Conservation (phyloP, 306 rosid genomes). For the Clitoria ternatea region DNA sequence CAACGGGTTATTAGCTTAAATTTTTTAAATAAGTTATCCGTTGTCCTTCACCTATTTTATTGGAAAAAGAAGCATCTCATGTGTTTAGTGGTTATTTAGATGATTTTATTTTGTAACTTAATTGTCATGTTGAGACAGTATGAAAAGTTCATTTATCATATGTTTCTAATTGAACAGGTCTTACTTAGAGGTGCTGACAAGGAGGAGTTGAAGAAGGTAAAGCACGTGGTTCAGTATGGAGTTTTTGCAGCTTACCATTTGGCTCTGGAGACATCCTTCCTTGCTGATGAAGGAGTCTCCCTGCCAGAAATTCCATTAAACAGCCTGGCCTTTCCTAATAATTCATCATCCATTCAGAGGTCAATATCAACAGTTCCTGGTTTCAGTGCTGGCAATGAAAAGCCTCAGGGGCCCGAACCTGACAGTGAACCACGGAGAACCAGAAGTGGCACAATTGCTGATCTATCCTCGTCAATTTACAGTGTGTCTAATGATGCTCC, state of each 20-base stretch:
- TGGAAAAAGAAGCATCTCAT: not conserved
- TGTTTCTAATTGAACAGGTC: slow-evolving; percentile 54
- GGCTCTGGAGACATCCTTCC: slow-evolving; percentile 97
- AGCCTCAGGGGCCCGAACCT: slow-evolving; percentile 38
- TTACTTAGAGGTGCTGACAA: slow-evolving; percentile 83
- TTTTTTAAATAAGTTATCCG: not conserved
- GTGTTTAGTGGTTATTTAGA: not conserved
- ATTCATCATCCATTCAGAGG: slow-evolving; percentile 54
- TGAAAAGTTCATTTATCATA: slow-evolving; percentile 27
- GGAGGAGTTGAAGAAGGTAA: slow-evolving; percentile 86
- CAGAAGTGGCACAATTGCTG: slow-evolving; percentile 43
- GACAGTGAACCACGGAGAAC: slow-evolving; percentile 45
- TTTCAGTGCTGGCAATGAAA: slow-evolving; percentile 42
- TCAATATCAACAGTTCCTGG: slow-evolving; percentile 91
- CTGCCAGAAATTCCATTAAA: slow-evolving; percentile 79
- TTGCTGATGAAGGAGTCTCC: slow-evolving; percentile 97
- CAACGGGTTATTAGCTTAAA: not conserved
- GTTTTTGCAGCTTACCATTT: slow-evolving; percentile 97
- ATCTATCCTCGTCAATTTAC: slow-evolving; percentile 34
- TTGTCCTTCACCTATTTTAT: slow-evolving; percentile 7
- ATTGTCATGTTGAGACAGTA: slow-evolving; percentile 4
- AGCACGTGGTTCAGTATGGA: slow-evolving; percentile 94
- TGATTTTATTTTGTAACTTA: not conserved
- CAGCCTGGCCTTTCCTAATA: slow-evolving; percentile 78
- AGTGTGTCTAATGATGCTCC: slow-evolving; percentile 36